Conservation (phyloP, 2,329 filamentous ascomycete genomes). For the Ceratocystis variospora region DNA sequence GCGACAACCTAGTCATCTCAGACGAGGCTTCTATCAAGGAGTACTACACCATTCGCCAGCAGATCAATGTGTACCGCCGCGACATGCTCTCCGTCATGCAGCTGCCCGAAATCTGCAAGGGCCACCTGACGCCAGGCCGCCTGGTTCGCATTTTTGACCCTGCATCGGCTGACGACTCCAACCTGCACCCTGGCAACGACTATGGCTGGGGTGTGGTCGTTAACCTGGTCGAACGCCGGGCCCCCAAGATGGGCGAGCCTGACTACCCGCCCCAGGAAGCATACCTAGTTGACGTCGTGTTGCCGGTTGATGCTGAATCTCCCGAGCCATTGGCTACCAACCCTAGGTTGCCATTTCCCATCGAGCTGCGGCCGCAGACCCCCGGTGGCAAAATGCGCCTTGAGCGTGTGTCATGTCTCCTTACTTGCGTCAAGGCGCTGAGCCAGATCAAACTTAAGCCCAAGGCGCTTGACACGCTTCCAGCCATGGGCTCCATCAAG, state of each 20-base stretch:
- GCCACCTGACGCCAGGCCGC: slow-evolving; percentile 77
- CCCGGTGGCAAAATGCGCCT: slow-evolving; percentile 54
- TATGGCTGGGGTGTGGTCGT: slow-evolving; percentile 93
- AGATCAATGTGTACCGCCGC: slow-evolving; percentile 67
- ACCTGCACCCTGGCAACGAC: slow-evolving; percentile 35
- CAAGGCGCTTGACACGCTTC: slow-evolving; percentile 18
- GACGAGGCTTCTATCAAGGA: slow-evolving; percentile 85
- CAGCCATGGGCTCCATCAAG: slow-evolving; percentile 37
- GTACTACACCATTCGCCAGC: slow-evolving; percentile 80
- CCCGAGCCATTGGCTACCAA: slow-evolving; percentile 28
- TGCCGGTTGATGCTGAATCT: slow-evolving; percentile 44
- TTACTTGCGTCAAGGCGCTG: slow-evolving; percentile 74
- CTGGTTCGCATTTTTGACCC: slow-evolving; percentile 72
- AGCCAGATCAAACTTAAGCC: slow-evolving; percentile 57
- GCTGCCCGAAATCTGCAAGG: slow-evolving; percentile 72
- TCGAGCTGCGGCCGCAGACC: slow-evolving; percentile 51
- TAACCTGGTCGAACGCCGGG: slow-evolving; percentile 52
- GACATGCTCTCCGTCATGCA: slow-evolving; percentile 89
- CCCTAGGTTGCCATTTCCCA: slow-evolving; percentile 33
- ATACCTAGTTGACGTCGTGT: slow-evolving; percentile 68
- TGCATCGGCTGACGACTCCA: slow-evolving; percentile 29
- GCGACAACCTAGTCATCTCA: slow-evolving; percentile 58
- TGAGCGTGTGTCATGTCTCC: slow-evolving; percentile 72
- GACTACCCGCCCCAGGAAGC: slow-evolving; percentile 62
- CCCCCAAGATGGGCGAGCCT: slow-evolving; percentile 52